phyloP scores from a whole-genome alignment of 2,329 filamentous ascomycete genomes.

The Dactylellina leptospora region DNA sequence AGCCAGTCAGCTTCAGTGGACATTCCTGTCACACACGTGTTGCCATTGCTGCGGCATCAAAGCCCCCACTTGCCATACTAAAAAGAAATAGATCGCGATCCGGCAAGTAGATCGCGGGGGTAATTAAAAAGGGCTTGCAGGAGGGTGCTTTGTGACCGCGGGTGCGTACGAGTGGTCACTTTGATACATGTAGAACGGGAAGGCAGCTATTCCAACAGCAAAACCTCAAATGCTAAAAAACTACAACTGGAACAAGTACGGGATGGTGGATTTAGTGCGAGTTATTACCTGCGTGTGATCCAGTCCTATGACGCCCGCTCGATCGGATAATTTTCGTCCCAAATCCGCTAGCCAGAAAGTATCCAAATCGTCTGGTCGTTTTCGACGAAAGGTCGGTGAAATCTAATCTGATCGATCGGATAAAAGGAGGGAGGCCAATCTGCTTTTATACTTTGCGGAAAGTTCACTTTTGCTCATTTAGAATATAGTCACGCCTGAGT shows the following conservation, averaged over 20 bases:
- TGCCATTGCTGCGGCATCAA: not conserved
- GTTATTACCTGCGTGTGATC: constrained; percentile 26
- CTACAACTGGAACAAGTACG: not conserved
- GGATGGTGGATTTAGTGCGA: not conserved
- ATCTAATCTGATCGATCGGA: constrained; percentile 53
- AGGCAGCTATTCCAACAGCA: no score
- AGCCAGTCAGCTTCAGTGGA: constrained; percentile 8
- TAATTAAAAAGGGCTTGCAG: not conserved
- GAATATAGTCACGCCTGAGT: no score
- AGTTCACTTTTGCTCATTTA: constrained; percentile 2
- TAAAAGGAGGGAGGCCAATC: not conserved
- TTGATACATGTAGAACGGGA: not conserved
- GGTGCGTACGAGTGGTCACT: not conserved
- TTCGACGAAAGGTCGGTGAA: not conserved
- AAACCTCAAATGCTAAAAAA: not conserved
- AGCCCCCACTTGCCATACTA: not conserved
- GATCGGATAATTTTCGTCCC: no score
- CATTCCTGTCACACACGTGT: constrained; percentile 26
- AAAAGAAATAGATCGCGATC: constrained; percentile 9
- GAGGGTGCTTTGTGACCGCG: not conserved
- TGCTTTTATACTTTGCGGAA: constrained; percentile 29
- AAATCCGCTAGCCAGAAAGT: no score
- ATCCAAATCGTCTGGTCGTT: constrained; percentile 13
- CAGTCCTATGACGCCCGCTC: constrained; percentile 34
- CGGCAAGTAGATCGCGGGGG: not conserved